phyloP scores from a whole-genome alignment of 176 grass and related monocot species.

The Chloris gayana region DNA sequence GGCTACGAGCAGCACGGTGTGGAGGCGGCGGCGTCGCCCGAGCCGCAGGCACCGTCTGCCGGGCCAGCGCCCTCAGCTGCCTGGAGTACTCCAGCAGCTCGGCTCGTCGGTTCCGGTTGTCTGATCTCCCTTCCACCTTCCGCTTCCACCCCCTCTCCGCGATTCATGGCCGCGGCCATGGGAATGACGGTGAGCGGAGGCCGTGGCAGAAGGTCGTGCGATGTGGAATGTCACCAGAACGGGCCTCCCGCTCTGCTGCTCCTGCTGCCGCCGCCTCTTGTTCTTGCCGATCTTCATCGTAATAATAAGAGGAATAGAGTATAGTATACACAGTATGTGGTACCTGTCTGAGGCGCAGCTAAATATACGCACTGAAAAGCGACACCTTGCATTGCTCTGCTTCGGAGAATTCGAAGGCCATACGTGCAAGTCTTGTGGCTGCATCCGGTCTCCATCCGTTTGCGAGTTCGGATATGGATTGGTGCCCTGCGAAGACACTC shows the following conservation, averaged over 20 bases:
- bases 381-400: background rate
- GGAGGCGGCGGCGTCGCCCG: too few relatives aligned
- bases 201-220: background rate
- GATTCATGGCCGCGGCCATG: background rate
- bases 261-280: background rate
- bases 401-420: slow-evolving; percentile 39
- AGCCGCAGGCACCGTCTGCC: background rate
- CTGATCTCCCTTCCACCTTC: background rate
- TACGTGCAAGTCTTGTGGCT: slow-evolving; percentile 13
- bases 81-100: slow-evolving; percentile 49
- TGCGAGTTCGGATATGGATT: background rate
- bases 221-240: slow-evolving; percentile 44
- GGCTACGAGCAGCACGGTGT: background rate
- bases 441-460: slow-evolving; percentile 18
- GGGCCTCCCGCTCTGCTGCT: slow-evolving; percentile 7
- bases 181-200: background rate
- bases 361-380: background rate
- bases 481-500: slow-evolving; percentile 11
- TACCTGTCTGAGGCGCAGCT: background rate
- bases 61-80: slow-evolving; percentile 29
- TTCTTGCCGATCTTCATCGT: slow-evolving; percentile 33
- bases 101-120: slow-evolving; percentile 8
- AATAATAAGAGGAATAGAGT: background rate
- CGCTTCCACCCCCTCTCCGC: background rate
- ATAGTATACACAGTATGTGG: background rate